Evolutionary conservation across 257 asterid species (phyloP).

Genomic region (Solanum corneliomulleri): DNA sequence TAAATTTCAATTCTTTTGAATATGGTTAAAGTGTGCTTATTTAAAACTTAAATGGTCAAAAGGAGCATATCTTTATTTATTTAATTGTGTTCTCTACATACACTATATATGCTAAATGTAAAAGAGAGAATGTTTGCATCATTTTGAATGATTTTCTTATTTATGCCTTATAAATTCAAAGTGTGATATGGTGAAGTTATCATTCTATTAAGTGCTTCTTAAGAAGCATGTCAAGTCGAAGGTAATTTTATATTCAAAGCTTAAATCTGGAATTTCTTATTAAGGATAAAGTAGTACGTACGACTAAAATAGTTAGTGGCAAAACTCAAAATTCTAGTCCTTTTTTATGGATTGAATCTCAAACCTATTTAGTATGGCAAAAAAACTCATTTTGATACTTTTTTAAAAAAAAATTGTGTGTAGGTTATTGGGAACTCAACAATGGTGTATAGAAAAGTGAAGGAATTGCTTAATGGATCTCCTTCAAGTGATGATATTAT

Average conservation of each 20-base stretch:
- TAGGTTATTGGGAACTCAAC: constrained; percentile 18
- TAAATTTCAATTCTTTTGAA: neutral
- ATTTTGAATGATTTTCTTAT: neutral
- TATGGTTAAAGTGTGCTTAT: neutral
- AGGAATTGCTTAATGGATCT: constrained; percentile 16
- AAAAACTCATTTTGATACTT: neutral
- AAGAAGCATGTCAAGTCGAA: too few species aligned
- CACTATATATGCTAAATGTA: neutral
- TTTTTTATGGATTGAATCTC: too few species aligned
- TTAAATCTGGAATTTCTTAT: too few species aligned
- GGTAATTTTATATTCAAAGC: too few species aligned
- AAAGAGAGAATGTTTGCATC: neutral
- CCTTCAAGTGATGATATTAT: neutral
- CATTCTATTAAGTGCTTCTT: neutral
- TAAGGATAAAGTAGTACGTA: too few species aligned
- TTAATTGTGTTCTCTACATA: neutral
- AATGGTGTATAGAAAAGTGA: constrained; percentile 10
- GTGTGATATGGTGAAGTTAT: neutral
- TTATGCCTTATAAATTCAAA: neutral
- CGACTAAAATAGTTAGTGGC: neutral
- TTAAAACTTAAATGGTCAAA: too few species aligned
- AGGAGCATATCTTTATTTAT: neutral
- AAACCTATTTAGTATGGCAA: neutral
- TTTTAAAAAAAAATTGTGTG: neutral
- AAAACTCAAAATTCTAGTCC: neutral